Conservation (phyloP, 2,329 filamentous ascomycete genomes). For the Penicillium nordicum region DNA sequence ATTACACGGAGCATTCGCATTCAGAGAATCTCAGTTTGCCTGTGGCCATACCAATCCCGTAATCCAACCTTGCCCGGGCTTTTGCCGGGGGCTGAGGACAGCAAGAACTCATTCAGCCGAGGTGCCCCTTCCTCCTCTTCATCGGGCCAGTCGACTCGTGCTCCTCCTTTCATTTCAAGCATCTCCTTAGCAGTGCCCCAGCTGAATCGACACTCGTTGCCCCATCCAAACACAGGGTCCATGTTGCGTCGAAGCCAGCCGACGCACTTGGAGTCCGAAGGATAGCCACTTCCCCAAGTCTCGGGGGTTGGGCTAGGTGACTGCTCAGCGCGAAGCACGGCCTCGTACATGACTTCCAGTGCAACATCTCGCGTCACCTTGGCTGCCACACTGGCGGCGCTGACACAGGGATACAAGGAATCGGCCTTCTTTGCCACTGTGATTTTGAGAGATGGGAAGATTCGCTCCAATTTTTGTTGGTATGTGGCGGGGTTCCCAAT, state of each 20-base stretch:
- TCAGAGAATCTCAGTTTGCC: slow-evolving; percentile 69
- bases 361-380: slow-evolving; percentile 94
- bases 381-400: slow-evolving; percentile 87
- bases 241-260: slow-evolving; percentile 81
- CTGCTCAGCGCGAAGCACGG: slow-evolving; percentile 40
- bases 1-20: slow-evolving; percentile 1
- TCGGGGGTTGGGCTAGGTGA: slow-evolving; percentile 36
- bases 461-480: slow-evolving; percentile 75
- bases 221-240: slow-evolving; percentile 95
- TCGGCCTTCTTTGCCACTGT: slow-evolving; percentile 90
- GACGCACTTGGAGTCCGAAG: slow-evolving; percentile 76
- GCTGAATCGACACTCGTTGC: slow-evolving; percentile 85
- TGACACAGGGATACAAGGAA: slow-evolving; percentile 86
- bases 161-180: slow-evolving; percentile 70
- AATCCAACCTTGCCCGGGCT: slow-evolving; percentile 66
- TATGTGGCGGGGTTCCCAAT: slow-evolving; percentile 80
- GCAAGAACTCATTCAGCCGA: slow-evolving; percentile 74
- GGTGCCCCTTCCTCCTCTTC: slow-evolving; percentile 64
- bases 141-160: slow-evolving; percentile 79
- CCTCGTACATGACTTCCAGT: slow-evolving; percentile 71
- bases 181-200: slow-evolving; percentile 95
- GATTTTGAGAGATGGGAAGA: slow-evolving; percentile 74
- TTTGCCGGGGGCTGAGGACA: slow-evolving; percentile 37
- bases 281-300: slow-evolving; percentile 89
- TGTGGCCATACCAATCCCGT: slow-evolving; percentile 73